Evolutionary conservation across 2,329 filamentous ascomycete genomes (phyloP), one percentile per base, ranked within the genome.

Genomic region (Penicillium sp.): DNA sequence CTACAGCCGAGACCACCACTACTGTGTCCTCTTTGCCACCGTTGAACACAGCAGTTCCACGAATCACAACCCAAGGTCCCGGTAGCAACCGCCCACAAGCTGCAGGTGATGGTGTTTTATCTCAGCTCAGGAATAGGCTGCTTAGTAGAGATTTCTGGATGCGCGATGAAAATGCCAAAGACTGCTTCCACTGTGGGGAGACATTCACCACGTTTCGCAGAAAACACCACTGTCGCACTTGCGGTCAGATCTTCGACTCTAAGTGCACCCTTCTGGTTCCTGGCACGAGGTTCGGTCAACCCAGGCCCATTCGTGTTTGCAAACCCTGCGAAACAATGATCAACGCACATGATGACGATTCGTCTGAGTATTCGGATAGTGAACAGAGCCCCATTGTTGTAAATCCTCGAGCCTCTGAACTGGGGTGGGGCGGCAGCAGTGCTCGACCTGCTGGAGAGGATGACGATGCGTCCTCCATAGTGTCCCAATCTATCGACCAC

Each of bases 131-230:
- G 62, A 90, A 91, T 69, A 92, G 94, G 70, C 88, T 99, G 7
- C 79, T 98, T 47, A 96, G 91, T 73, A 95, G 93, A 70, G 93
- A 98, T 67, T 98, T 96, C 68, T 98, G 94, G 95, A 99, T 99
- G 95, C 91, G 92, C 60, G 95, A 99, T 72, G 95, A 98, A 71
- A 97, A 96, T 62, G 96, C 94, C 60, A 98, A 96, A 73, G 94
- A 97, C 69, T 99, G 95, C 71, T 99, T 97, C 73, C 86, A 91
- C 46, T 99, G 95, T 69, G 91, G 91, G 46, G 89, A 91, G 59
- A 85, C 90, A 2, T 99, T 99, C 71, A 92, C 92, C 0, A 95
- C 94, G 1, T 98, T 98, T 72, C 86, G 95, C 59, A 87, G 95
- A 64, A 99, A 99, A 72, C 95, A 99, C 74, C 95, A 99, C 75